phyloP scores from a whole-genome alignment of 495 filamentous ascomycete species.

The Pseudevernia furfuracea region DNA sequence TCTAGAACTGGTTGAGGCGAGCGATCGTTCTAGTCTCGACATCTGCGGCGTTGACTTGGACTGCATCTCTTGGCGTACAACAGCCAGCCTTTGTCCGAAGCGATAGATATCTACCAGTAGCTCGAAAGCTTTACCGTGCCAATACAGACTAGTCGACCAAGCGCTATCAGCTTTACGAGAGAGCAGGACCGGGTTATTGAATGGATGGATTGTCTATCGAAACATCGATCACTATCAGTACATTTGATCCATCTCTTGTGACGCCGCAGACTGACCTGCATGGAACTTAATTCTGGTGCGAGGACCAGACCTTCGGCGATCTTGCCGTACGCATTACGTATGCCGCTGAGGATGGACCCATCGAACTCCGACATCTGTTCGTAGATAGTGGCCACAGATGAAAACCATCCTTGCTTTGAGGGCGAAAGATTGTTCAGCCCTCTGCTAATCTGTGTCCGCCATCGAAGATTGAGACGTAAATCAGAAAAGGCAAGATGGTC shows the following conservation, averaged over 20 bases:
- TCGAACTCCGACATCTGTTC: constrained; percentile 1
- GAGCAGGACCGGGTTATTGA: constrained; percentile 51
- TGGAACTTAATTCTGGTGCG: constrained; percentile 26
- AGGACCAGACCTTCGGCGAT: background rate
- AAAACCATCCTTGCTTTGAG: constrained; percentile 7
- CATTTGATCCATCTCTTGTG: constrained; percentile 3
- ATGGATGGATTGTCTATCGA: constrained; percentile 20
- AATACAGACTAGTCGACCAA: constrained; percentile 20
- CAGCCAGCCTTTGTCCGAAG: constrained; percentile 26
- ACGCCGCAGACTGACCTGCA: constrained; percentile 43
- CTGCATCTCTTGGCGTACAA: constrained; percentile 31
- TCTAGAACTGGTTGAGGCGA: constrained; percentile 48
- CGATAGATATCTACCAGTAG: constrained; percentile 39
- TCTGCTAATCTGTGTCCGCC: constrained; percentile 16
- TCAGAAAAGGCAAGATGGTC: constrained; percentile 52
- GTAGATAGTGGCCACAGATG: constrained; percentile 10
- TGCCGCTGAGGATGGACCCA: constrained; percentile 10
- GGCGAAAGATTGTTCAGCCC: constrained; percentile 17
- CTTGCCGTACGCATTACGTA: constrained; percentile 9
- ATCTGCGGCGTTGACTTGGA: constrained; percentile 52
- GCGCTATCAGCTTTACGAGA: constrained; percentile 29
- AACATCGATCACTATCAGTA: constrained; percentile 30
- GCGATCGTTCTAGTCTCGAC: constrained; percentile 62
- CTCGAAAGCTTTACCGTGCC: constrained; percentile 46
- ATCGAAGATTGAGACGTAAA: constrained; percentile 21